Conservation (phyloP, 129 eudicot genomes). For the Cynara cardunculus region DNA sequence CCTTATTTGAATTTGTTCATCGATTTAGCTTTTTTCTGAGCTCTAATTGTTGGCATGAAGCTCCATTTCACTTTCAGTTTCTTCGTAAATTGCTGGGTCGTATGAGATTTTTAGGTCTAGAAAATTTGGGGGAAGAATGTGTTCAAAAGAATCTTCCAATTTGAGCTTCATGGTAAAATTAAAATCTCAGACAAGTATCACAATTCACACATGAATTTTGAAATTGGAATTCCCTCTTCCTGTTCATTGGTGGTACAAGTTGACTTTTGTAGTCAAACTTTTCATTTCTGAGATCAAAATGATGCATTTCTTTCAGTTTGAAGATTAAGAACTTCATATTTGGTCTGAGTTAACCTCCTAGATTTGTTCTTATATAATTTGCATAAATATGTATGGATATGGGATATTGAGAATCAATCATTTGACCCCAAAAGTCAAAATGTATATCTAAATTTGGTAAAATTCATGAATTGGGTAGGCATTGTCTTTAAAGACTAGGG, state of each 20-base stretch:
- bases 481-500: background rate
- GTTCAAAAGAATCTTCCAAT: background rate
- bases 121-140: slow-evolving; percentile 12
- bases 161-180: slow-evolving; percentile 12
- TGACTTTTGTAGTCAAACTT: slow-evolving; percentile 25
- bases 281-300: background rate
- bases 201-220: background rate
- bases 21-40: background rate
- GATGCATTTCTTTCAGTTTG: slow-evolving; percentile 2
- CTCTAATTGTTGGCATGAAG: background rate
- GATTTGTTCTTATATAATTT: background rate
- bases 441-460: background rate
- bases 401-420: background rate
- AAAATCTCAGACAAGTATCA: background rate
- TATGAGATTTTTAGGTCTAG: slow-evolving; percentile 8
- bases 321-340: background rate
- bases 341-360: background rate
- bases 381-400: background rate
- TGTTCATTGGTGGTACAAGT: slow-evolving; percentile 3
- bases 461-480: background rate
- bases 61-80: slow-evolving; percentile 18
- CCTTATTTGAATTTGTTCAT: background rate
- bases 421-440: slow-evolving; percentile 15
- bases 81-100: background rate
- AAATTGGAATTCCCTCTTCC: slow-evolving; percentile 21